These are phyloP conservation scores for Neurospora sp. DNA, from an alignment of 495 filamentous ascomycete genomes.

Conservation along the genomic window DNA sequence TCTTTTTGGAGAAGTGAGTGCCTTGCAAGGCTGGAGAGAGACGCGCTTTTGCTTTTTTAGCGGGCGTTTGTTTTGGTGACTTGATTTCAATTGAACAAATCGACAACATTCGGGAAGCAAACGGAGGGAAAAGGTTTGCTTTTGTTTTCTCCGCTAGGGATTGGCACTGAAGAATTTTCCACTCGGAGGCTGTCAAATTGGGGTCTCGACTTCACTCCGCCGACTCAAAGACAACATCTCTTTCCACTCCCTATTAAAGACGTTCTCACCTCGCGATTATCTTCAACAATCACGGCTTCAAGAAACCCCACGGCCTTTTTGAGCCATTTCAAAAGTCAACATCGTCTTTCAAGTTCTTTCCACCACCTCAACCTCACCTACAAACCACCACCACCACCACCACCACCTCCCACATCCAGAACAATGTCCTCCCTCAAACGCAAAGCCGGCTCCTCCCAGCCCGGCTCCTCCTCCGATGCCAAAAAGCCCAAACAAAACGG, in stretches of 20 bases:
- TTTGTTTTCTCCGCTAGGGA: background rate
- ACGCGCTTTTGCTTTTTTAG: constrained; percentile 9
- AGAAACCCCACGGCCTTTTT: background rate
- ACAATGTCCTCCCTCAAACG: constrained; percentile 53
- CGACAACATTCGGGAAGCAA: constrained; percentile 1
- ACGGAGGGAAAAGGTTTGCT: background rate
- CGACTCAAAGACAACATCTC: background rate
- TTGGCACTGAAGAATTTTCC: background rate
- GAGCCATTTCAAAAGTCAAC: background rate
- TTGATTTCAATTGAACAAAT: background rate
- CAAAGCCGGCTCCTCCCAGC: constrained; percentile 44
- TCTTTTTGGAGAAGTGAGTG: background rate
- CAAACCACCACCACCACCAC: background rate
- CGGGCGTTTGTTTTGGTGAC: background rate
- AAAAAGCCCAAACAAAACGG: constrained; percentile 65
- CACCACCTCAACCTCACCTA: background rate
- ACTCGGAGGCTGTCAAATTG: too few species aligned
- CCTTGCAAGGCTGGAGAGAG: background rate
- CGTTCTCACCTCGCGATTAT: background rate
- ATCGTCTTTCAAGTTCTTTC: background rate
- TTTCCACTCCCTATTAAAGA: background rate
- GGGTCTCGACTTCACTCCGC: background rate
- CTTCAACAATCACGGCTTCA: background rate
- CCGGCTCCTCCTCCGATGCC: constrained; percentile 31
- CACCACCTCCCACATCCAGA: background rate